Percentiles rank a stretch among this genome's conserved stretches.
Conservation (phyloP, 129 eudicot species). For the Flaveria robusta region DNA sequence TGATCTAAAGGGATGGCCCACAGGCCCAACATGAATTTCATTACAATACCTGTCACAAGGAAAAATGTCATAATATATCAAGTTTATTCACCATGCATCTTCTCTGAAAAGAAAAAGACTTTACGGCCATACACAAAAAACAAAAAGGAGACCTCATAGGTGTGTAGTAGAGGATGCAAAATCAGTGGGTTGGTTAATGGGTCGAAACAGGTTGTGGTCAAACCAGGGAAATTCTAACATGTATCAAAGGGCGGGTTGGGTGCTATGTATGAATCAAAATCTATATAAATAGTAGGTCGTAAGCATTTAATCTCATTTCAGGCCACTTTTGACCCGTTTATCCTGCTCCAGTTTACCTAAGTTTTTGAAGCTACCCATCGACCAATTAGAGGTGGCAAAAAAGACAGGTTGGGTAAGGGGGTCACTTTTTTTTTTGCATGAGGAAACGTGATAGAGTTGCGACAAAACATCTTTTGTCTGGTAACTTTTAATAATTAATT, state of each 20-base stretch:
- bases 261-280: background rate
- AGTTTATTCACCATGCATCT: constrained; percentile 15
- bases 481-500: background rate
- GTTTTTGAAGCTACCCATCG: background rate
- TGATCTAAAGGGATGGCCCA: constrained; percentile 91
- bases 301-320: background rate
- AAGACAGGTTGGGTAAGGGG: background rate
- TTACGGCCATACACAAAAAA: constrained; percentile 2
- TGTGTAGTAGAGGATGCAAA: background rate
- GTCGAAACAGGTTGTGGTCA: background rate
- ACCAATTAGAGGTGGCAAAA: background rate
- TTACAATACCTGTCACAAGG: constrained; percentile 74
- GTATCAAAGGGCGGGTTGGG: background rate
- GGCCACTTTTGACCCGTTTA: background rate
- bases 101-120: background rate
- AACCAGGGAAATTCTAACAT: background rate
- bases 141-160: background rate
- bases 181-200: background rate
- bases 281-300: background rate
- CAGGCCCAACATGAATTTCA: constrained; percentile 89
- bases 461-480: background rate
- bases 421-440: background rate
- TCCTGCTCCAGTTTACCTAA: background rate
- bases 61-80: background rate
- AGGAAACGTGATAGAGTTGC: background rate